phyloP scores from a whole-genome alignment of 441 rosid species.

The Capsella rubella region DNA sequence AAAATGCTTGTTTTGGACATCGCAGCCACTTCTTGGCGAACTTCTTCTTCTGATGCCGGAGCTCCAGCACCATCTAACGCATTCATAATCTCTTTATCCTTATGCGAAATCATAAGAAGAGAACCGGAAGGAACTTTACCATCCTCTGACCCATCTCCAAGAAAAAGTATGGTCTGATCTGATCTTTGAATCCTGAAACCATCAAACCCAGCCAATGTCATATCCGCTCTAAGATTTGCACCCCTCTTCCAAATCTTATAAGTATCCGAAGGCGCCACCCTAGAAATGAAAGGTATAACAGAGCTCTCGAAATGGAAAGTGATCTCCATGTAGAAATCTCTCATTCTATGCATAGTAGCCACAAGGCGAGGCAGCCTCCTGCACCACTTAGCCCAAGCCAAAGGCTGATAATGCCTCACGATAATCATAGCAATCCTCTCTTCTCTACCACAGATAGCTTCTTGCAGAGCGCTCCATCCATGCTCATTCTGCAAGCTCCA shows the following conservation, averaged over 20 bases:
- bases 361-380: conserved; percentile 92
- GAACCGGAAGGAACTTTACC: conserved; percentile 85
- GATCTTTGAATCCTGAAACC: conserved; percentile 93
- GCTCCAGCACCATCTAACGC: conserved; percentile 96
- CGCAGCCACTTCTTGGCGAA: conserved; percentile 89
- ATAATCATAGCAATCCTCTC: conserved; percentile 85
- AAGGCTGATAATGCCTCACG: conserved; percentile 91
- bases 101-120: conserved; percentile 88
- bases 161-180: conserved; percentile 91
- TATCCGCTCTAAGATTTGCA: conserved; percentile 95
- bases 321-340: conserved; percentile 99
- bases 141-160: conserved; percentile 96
- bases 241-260: conserved; percentile 98
- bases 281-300: conserved; percentile 93
- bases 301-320: conserved; percentile 97
- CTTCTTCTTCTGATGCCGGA: conserved; percentile 84
- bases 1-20: conserved; percentile 98
- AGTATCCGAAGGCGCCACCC: conserved; percentile 98
- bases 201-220: conserved; percentile 97
- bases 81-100: conserved; percentile 96
- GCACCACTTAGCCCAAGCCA: conserved; percentile 99
- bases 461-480: conserved; percentile 98
- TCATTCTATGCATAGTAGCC: conserved; percentile 87
- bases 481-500: conserved; percentile 98
- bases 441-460: conserved; percentile 89